phyloP scores from a whole-genome alignment of 1,284 basidiomycete genomes.

The Marasmius sp. region DNA sequence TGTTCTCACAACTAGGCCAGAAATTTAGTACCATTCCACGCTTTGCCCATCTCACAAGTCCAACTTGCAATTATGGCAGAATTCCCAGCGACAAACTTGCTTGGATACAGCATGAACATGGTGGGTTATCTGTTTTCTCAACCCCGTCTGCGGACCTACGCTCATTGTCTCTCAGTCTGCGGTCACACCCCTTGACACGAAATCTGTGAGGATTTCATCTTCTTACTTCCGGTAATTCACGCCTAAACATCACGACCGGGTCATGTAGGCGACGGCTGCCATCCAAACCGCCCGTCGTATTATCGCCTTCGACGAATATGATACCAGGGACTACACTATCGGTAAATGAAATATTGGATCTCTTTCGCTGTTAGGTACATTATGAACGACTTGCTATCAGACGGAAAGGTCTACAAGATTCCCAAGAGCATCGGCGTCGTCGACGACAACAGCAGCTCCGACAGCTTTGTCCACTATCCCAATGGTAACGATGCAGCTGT shows the following conservation, averaged over 20 bases:
- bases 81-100: slow-evolving; percentile 16
- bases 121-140: neutral
- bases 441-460: neutral
- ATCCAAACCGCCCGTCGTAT: neutral
- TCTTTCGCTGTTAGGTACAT: neutral
- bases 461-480: neutral
- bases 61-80: neutral
- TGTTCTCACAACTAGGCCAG: neutral
- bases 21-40: neutral
- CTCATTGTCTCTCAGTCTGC: neutral
- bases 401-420: neutral
- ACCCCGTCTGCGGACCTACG: neutral
- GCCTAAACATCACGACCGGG: neutral
- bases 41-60: neutral
- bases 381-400: neutral
- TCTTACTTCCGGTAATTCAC: neutral
- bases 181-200: neutral
- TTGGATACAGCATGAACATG: slow-evolving; percentile 11
- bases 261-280: neutral
- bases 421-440: neutral
- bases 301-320: neutral
- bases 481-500: slow-evolving; percentile 1
- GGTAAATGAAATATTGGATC: neutral
- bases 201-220: neutral
- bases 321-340: neutral